Base-by-base conservation (phyloP, 257 asterid genomes). In the Jaltomata sinuosa region DNA sequence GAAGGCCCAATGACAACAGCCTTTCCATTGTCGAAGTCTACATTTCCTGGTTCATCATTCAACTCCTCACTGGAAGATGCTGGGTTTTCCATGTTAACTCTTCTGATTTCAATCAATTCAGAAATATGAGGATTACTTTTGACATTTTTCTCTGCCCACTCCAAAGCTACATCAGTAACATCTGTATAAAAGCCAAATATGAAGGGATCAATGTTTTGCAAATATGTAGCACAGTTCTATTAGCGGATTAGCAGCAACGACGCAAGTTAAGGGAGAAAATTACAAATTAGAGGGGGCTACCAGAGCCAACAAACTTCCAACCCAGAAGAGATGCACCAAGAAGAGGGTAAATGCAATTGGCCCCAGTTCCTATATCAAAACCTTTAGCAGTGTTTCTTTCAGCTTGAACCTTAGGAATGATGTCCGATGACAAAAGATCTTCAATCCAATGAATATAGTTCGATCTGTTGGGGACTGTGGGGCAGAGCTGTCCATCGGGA, bases 401-500 rank as follows among this genome's bases (percentile, higher is more conserved):
- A 11, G 81, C 72, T 36, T 64, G 65, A 79, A 84, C 85, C 25
- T 86, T 81, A 1, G 90, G 87, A 54, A 94, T 83, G 83, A 93
- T 82, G 81, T 93, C 94, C 12, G 94, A 90, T 64, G 94, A 92
- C 85, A 96, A 76, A 84, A 94, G 96, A 86, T 94, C 97, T 88
- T 96, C 97, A 34, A 96, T 89, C 99, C 99, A 96, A 62, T 96
- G 99, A 77, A 94, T 96, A 91, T 96, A 94, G 89, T 96, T 96
- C 67, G 92, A 94, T 88, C 98, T 93, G 87, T 94, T 96, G 38
- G 98, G 98, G 52, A 96, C 97, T 1, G 99, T 94, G 27, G 99
- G 98, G 87, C 99, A 96, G 55, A 96, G 97, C 93, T 93, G 99
- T 84, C 99, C 98, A 88, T 96, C 98, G 8, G 97, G 98, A 87